These are phyloP conservation scores for Raffaelea ambrosiae DNA, from an alignment of 2,329 filamentous ascomycete species.

Conservation along the genomic window DNA sequence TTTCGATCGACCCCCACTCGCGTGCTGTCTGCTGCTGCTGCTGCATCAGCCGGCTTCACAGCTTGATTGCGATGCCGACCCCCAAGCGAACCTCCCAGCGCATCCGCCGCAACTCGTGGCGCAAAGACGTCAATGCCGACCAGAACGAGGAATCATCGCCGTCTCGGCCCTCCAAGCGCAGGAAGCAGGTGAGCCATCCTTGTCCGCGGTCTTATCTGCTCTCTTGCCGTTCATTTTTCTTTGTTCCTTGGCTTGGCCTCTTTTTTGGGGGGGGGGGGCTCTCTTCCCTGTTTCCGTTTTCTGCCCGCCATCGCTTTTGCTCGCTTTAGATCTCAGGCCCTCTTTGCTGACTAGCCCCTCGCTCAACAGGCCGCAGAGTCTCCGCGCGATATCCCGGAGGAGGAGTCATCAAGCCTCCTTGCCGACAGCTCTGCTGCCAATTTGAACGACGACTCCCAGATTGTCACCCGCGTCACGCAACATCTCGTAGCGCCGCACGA, in stretches of 20 bases:
- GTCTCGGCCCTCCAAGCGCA: conserved; percentile 53
- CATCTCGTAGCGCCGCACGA: conserved; percentile 34
- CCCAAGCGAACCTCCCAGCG: conserved; percentile 23
- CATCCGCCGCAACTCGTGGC: conserved; percentile 20
- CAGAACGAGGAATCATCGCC: conserved; percentile 45
- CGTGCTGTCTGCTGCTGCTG: too few relatives aligned
- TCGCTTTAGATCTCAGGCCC: background rate
- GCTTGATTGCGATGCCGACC: conserved; percentile 21
- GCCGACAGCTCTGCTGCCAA: conserved; percentile 30
- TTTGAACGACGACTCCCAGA: conserved; percentile 42
- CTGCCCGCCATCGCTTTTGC: background rate
- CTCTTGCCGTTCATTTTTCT: too few relatives aligned
- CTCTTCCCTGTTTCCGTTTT: background rate
- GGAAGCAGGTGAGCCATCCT: conserved; percentile 44
- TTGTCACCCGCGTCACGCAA: conserved; percentile 48
- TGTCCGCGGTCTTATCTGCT: too few relatives aligned
- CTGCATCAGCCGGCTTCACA: too few relatives aligned
- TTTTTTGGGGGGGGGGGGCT: too few relatives aligned
- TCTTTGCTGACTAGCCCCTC: background rate
- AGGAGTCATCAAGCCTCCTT: conserved; percentile 33
- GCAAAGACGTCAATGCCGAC: conserved; percentile 20
- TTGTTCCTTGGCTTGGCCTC: background rate
- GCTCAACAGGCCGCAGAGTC: conserved; percentile 28
- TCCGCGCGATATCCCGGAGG: conserved; percentile 35
- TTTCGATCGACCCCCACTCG: too few relatives aligned